Evolutionary conservation across 169 alveolate species (phyloP).

Genomic region (Cryptosporidium baileyi): DNA sequence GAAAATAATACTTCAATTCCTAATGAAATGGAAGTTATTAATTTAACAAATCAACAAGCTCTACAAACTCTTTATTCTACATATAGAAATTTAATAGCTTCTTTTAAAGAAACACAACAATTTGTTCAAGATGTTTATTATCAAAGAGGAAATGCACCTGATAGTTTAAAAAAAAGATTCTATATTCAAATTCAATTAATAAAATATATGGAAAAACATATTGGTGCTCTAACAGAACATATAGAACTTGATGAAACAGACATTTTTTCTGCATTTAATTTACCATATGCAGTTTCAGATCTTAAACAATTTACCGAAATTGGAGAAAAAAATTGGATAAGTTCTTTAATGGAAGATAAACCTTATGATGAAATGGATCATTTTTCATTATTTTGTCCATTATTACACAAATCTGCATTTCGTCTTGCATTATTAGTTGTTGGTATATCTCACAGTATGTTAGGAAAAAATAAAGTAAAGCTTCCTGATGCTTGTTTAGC

Average conservation of each 20-base stretch:
- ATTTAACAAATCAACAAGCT: constrained; percentile 58
- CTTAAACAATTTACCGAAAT: constrained; percentile 1
- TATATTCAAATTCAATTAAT: constrained; percentile 47
- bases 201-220: constrained; percentile 58
- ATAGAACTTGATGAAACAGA: constrained; percentile 40
- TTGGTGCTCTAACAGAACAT: constrained; percentile 34
- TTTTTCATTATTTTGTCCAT: constrained; percentile 49
- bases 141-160: constrained; percentile 47
- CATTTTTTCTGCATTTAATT: constrained; percentile 16
- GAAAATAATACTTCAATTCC: neutral
- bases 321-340: constrained; percentile 14
- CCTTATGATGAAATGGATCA: constrained; percentile 53
- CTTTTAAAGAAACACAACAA: constrained; percentile 50
- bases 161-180: constrained; percentile 36
- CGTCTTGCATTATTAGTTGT: constrained; percentile 54
- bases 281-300: constrained; percentile 43
- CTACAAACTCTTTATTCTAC: constrained; percentile 39
- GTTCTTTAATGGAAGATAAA: constrained; percentile 24
- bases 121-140: constrained; percentile 35
- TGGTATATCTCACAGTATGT: constrained; percentile 39
- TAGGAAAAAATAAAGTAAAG: constrained; percentile 36
- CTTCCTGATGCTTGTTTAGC: constrained; percentile 65
- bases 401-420: constrained; percentile 60
- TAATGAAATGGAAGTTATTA: constrained; percentile 11
- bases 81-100: constrained; percentile 46